Percentiles rank a stretch among this genome's conserved stretches.
Conservation (phyloP, 176 grass and related monocot species). For the Leersia perrieri region DNA sequence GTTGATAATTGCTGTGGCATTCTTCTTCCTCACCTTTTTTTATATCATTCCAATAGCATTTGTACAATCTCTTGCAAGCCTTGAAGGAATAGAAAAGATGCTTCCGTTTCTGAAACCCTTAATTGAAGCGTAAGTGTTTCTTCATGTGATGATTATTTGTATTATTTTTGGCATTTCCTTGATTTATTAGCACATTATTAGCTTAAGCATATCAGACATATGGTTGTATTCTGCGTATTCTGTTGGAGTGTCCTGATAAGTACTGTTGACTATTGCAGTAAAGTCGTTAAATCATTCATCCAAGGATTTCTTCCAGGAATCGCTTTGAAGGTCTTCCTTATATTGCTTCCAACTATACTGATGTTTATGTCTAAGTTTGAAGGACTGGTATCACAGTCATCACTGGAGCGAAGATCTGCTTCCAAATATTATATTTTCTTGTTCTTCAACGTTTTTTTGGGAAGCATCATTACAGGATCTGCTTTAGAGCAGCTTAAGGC, state of each 20-base stretch:
- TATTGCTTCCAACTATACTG: constrained; percentile 91
- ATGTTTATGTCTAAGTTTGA: constrained; percentile 98
- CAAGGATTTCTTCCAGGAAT: constrained; percentile 98
- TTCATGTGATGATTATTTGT: neutral
- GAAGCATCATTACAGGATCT: constrained; percentile 65
- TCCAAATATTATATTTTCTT: constrained; percentile 93
- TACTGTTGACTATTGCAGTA: constrained; percentile 46
- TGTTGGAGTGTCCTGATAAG: constrained; percentile 25
- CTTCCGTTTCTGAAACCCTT: constrained; percentile 79
- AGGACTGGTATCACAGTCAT: constrained; percentile 70
- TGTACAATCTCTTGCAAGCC: constrained; percentile 84
- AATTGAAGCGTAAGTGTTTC: constrained; percentile 68
- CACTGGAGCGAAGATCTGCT: constrained; percentile 76
- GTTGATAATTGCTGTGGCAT: constrained; percentile 74
- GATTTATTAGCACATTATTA: constrained; percentile 11
- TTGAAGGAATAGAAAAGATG: constrained; percentile 83
- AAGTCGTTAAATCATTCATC: constrained; percentile 77
- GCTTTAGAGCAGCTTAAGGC: constrained; percentile 81
- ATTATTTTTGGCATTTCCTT: constrained; percentile 1
- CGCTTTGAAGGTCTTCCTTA: constrained; percentile 88
- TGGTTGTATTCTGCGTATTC: constrained; percentile 8
- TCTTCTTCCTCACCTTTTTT: constrained; percentile 98
- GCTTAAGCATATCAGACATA: neutral
- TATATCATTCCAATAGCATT: constrained; percentile 74
- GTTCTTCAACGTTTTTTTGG: constrained; percentile 86